Conservation (phyloP, 331 rosid genomes). For the Malus hybrid region DNA sequence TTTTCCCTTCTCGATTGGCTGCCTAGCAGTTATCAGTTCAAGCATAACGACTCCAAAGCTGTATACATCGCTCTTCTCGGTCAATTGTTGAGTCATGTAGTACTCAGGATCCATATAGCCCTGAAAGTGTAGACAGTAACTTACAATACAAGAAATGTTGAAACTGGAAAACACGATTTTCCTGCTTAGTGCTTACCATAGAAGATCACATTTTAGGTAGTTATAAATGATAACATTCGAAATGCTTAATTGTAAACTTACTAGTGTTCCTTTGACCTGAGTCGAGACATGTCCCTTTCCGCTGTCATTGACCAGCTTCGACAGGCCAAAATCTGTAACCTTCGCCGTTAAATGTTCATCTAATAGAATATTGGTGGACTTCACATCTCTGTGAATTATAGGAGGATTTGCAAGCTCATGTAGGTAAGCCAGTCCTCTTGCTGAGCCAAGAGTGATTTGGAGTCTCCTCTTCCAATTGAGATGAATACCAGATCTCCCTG, state of each 20-base stretch:
- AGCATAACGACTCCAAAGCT: conserved; percentile 94
- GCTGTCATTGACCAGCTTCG: conserved; percentile 66
- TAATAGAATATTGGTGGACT: conserved; percentile 67
- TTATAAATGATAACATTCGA: not conserved
- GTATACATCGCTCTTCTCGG: conserved; percentile 87
- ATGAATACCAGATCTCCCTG: conserved; percentile 66
- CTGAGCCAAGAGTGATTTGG: conserved; percentile 84
- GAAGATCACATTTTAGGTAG: not conserved
- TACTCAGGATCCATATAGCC: conserved; percentile 96
- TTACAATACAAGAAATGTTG: not conserved
- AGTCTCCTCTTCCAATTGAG: conserved; percentile 97
- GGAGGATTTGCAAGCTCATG: conserved; percentile 98
- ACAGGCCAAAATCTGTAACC: conserved; percentile 96
- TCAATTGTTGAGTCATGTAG: conserved; percentile 87
- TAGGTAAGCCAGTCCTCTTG: conserved; percentile 83
- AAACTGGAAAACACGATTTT: not conserved
- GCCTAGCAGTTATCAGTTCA: conserved; percentile 70
- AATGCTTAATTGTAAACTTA: conserved; percentile 19
- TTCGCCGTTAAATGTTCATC: conserved; percentile 80
- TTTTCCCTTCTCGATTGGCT: conserved; percentile 86
- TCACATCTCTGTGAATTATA: conserved; percentile 86
- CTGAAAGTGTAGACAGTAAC: conserved; percentile 29
- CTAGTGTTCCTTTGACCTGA: conserved; percentile 92
- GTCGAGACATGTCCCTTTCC: conserved; percentile 82
- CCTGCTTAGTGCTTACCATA: not conserved